These are phyloP conservation scores for Schizochytrium sp. DNA, from an alignment of 108 stramenopile genomes.

Conservation along the genomic window DNA sequence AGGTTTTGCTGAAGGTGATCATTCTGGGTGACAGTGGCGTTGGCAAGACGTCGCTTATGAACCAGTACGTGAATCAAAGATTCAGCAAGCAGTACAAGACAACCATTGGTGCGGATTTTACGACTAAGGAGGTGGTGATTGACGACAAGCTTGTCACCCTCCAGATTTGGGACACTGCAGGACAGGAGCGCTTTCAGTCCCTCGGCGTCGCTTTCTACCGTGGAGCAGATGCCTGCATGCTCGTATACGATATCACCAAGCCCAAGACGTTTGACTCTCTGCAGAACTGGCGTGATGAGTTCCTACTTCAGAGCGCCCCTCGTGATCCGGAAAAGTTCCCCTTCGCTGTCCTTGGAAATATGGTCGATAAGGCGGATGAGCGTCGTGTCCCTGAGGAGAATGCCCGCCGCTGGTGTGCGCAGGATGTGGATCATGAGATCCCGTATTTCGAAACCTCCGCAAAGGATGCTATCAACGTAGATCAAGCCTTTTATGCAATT, in stretches of 20 bases:
- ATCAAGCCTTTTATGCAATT: conserved; percentile 86
- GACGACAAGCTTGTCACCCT: conserved; percentile 85
- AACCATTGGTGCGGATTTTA: conserved; percentile 97
- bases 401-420: conserved; percentile 85
- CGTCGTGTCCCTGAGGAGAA: conserved; percentile 79
- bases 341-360: conserved; percentile 96
- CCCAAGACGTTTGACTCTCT: conserved; percentile 92
- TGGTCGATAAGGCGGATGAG: conserved; percentile 84
- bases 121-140: conserved; percentile 85
- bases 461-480: conserved; percentile 92
- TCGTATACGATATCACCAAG: conserved; percentile 97
- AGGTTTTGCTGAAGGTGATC: conserved; percentile 90
- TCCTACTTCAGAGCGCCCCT: conserved; percentile 80
- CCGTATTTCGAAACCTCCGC: conserved; percentile 95
- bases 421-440: conserved; percentile 78
- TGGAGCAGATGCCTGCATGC: conserved; percentile 95
- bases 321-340: conserved; percentile 85
- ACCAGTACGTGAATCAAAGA: conserved; percentile 93
- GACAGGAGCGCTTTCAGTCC: conserved; percentile 96
- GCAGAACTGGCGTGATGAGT: conserved; percentile 92
- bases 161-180: conserved; percentile 99
- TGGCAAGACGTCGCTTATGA: conserved; percentile 96
- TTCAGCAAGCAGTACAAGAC: conserved; percentile 97
- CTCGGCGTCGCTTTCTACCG: conserved; percentile 97
- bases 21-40: conserved; percentile 91